Evolutionary conservation across 176 grass and related monocot species (phyloP).

Genomic region (Raddia guianensis): DNA sequence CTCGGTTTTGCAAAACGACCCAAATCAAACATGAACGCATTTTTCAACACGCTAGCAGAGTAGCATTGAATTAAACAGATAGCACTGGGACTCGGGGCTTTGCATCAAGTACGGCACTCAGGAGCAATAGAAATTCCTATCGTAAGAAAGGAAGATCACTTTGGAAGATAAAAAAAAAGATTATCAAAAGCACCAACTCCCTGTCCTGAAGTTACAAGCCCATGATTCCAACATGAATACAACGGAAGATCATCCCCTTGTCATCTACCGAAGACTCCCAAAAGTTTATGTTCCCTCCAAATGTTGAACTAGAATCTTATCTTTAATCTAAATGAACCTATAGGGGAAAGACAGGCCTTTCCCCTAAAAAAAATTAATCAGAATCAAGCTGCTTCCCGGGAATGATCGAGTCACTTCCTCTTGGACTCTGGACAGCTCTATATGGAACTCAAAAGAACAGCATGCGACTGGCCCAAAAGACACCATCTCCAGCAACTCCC

Average conservation of each 20-base stretch:
- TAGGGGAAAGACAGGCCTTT: constrained; percentile 59
- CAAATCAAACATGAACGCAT: too few species aligned
- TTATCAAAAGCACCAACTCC: constrained; percentile 44
- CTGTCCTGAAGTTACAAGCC: constrained; percentile 45
- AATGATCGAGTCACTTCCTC: constrained; percentile 90
- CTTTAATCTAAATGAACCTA: constrained; percentile 75
- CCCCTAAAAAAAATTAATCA: constrained; percentile 58
- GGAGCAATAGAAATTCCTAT: not conserved
- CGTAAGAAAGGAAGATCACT: not conserved
- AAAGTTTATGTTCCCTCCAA: constrained; percentile 32
- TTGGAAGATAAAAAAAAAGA: constrained; percentile 31
- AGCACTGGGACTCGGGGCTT: too few species aligned
- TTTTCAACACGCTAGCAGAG: too few species aligned
- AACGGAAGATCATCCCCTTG: constrained; percentile 41
- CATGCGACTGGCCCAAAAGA: constrained; percentile 57
- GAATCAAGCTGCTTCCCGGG: constrained; percentile 90
- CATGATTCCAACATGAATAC: constrained; percentile 44
- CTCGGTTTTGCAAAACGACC: too few species aligned
- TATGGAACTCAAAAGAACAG: constrained; percentile 51
- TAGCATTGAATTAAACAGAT: too few species aligned
- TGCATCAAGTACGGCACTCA: too few species aligned
- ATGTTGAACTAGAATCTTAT: constrained; percentile 54
- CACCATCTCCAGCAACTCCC: constrained; percentile 42
- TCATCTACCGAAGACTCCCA: constrained; percentile 41
- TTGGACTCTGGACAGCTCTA: constrained; percentile 85